Percentiles rank a stretch among this genome's conserved stretches.
These are phyloP conservation scores for Diaporthe aspalathi DNA, from an alignment of 2,329 filamentous ascomycete genomes.

Conservation along the genomic window DNA sequence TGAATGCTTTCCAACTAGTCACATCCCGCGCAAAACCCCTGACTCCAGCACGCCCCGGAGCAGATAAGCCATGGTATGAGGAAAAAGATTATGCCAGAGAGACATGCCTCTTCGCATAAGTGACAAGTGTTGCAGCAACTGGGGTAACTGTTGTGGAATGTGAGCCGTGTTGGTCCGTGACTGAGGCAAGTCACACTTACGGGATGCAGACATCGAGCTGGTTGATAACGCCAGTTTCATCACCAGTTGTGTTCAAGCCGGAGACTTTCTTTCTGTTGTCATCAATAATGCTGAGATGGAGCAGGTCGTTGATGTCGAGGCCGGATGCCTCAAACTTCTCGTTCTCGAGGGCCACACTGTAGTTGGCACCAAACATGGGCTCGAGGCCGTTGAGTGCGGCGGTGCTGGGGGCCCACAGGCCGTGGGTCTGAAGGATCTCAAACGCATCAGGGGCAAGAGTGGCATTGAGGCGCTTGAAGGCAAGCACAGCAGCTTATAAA, in stretches of 20 bases:
- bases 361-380: conserved; percentile 6
- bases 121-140: conserved; percentile 23
- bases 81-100: conserved; percentile 2
- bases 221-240: not conserved
- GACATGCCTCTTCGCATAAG: conserved; percentile 7
- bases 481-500: not conserved
- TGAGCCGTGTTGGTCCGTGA: not conserved
- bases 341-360: conserved; percentile 19
- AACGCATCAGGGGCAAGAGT: not conserved
- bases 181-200: not conserved
- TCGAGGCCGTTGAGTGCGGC: conserved; percentile 8
- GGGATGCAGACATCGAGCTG: conserved; percentile 12
- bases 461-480: not conserved
- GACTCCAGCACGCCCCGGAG: not conserved
- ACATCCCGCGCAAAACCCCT: conserved; percentile 23
- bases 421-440: not conserved
- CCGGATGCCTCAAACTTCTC: conserved; percentile 11
- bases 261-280: not conserved
- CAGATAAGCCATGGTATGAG: conserved; percentile 11
- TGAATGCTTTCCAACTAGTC: not conserved
- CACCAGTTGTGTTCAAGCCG: not conserved
- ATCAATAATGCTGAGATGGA: not conserved
- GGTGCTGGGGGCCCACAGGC: not conserved
- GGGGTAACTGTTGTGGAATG: conserved; percentile 1
- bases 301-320: conserved; percentile 10